Evolutionary conservation across 2,329 filamentous ascomycete genomes (phyloP).

Genomic region (Colletotrichum phormii): DNA sequence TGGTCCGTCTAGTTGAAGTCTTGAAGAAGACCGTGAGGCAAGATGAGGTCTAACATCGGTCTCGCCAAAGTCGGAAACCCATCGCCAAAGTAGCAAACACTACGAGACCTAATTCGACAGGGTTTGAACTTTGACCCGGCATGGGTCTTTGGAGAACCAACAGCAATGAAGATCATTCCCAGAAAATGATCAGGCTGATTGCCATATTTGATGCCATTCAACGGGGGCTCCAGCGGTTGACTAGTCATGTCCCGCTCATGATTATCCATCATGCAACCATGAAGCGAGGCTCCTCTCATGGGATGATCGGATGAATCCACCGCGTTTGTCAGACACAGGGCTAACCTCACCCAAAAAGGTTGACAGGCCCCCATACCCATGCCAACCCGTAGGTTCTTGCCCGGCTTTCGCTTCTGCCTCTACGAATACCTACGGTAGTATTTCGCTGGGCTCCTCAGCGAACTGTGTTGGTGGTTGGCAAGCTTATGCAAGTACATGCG

Average conservation of each 20-base stretch:
- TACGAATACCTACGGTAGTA: not conserved
- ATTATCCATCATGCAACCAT: constrained; percentile 29
- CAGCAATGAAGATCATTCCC: constrained; percentile 25
- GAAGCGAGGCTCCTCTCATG: constrained; percentile 23
- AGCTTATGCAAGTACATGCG: constrained; percentile 24
- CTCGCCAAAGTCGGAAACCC: not conserved
- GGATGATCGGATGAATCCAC: constrained; percentile 30
- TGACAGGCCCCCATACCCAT: constrained; percentile 16
- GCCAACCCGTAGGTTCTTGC: constrained; percentile 9
- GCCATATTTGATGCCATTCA: constrained; percentile 17
- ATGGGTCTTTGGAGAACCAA: not conserved
- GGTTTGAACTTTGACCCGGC: not conserved
- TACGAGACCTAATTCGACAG: not conserved
- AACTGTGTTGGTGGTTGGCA: constrained; percentile 21
- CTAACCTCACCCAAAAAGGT: constrained; percentile 1
- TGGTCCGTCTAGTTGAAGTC: not conserved
- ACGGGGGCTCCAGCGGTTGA: constrained; percentile 14
- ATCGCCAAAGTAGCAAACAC: not conserved
- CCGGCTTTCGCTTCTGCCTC: constrained; percentile 18
- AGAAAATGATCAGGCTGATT: constrained; percentile 5
- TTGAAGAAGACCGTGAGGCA: not conserved
- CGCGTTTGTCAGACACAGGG: constrained; percentile 13
- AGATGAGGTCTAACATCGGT: not conserved
- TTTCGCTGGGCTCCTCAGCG: constrained; percentile 19
- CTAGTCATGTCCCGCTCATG: constrained; percentile 32